Base-by-base conservation (phyloP, 2,329 filamentous ascomycete genomes). In the Paecilomyces niveus region DNA sequence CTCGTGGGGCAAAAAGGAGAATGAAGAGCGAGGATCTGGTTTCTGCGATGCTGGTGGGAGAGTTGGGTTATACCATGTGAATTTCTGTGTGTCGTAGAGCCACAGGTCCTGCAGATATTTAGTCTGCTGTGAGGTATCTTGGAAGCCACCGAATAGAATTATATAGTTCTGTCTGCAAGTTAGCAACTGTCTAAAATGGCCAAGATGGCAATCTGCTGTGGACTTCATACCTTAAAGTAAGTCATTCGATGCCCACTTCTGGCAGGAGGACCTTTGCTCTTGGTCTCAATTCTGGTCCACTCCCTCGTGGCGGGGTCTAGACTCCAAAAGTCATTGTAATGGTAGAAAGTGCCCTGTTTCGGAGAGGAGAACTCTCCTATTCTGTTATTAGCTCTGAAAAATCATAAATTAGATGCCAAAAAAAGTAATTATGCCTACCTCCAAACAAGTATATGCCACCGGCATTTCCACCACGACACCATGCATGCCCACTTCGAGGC, bases 281-380 rank as follows among this genome's bases (percentile, higher is more conserved):
- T 88, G 1, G 81, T 82, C 73, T 99, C 94, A 33, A 99, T 81
- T 61, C 92, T 89, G 58, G 86, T 89, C 94, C 94, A 99, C 78
- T 99, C 94, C 67, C 92, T 83, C 7, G 85, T 87, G 8, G 82
- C 83, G 0, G 93, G 89, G 70, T 97, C 92, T 51, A 97, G 83
- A 54, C 89, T 83, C 93, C 94, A 99, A 73, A 99, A 97, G 76
- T 97, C 94, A 69, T 96, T 96, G 78, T 99, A 99, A 75, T 99
- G 94, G 74, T 99, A 97, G 70, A 99, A 99, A 0, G 93, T 97
- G 3, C 94, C 94, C 75, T 97, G 94, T 72, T 97, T 97, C 1
- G 94, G 94, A 29, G 89, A 93, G 59, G 90, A 95, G 74, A 99
- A 99, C 76, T 99, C 94, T 61, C 93, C 75, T 77, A 57, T 58